A percentile compares a stretch with the other conserved stretches of the same genome.
Conservation (phyloP, 179 eudicot species). For the Camellia oleifera region DNA sequence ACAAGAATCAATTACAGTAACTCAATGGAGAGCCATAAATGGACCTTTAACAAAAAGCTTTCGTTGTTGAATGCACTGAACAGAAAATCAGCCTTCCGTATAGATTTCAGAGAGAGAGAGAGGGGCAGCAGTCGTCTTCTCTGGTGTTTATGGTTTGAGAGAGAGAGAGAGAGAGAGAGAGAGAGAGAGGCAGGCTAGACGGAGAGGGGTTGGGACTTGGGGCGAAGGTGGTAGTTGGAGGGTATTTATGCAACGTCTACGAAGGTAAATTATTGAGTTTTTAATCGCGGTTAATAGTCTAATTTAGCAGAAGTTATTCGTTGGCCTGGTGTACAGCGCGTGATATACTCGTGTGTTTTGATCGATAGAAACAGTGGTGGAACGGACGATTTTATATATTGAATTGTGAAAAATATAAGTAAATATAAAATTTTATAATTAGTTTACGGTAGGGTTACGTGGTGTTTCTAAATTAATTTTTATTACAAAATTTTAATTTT, state of each 20-base stretch:
- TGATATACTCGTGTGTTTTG: too few relatives aligned
- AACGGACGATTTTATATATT: too few relatives aligned
- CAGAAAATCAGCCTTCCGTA: slow-evolving; percentile 10
- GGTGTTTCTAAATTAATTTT: too few relatives aligned
- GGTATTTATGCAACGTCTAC: slow-evolving; percentile 20
- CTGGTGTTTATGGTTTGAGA: background rate
- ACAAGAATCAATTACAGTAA: slow-evolving; percentile 3
- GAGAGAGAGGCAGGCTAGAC: background rate
- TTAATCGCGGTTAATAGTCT: too few relatives aligned
- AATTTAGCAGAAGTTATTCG: too few relatives aligned
- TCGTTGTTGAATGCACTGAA: background rate
- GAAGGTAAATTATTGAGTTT: background rate
- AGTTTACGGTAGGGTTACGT: too few relatives aligned
- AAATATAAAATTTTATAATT: too few relatives aligned
- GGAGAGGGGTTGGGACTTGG: background rate
- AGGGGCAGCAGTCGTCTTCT: background rate
- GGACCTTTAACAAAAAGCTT: slow-evolving; percentile 9
- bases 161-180: background rate
- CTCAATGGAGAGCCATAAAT: slow-evolving; percentile 19
- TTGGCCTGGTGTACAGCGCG: too few relatives aligned
- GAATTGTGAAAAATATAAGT: too few relatives aligned
- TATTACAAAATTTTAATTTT: too few relatives aligned
- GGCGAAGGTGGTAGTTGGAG: slow-evolving; percentile 12
- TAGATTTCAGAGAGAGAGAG: background rate
- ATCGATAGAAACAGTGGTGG: too few relatives aligned